Evolutionary conservation across 306 rosid genomes (phyloP).

Genomic region (Dalbergia cochinchinensis): DNA sequence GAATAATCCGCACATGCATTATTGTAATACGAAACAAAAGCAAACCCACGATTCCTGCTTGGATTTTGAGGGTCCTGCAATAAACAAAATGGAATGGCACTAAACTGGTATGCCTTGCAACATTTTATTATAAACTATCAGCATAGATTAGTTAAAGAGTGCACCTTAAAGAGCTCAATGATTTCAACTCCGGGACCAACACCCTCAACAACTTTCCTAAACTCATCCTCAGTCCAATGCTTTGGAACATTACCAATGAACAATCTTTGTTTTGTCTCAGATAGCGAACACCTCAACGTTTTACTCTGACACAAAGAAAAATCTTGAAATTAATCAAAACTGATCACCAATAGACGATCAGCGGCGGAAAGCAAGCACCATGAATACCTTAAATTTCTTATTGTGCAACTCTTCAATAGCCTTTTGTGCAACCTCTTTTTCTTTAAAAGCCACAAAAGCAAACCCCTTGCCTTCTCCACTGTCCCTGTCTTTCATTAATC

Average conservation of each 20-base stretch:
- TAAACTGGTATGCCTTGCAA: slow-evolving; percentile 21
- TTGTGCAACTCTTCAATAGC: slow-evolving; percentile 85
- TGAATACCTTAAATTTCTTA: slow-evolving; percentile 86
- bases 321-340: slow-evolving; percentile 22
- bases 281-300: slow-evolving; percentile 92
- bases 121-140: slow-evolving; percentile 17
- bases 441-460: slow-evolving; percentile 89
- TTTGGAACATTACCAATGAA: slow-evolving; percentile 96
- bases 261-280: slow-evolving; percentile 93
- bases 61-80: slow-evolving; percentile 91
- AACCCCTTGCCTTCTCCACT: slow-evolving; percentile 93
- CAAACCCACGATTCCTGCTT: slow-evolving; percentile 94
- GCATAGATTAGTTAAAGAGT: slow-evolving; percentile 41
- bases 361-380: slow-evolving; percentile 27
- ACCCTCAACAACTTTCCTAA: slow-evolving; percentile 74
- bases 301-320: slow-evolving; percentile 71
- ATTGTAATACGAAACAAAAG: slow-evolving; percentile 92
- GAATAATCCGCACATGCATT: slow-evolving; percentile 99
- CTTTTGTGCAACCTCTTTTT: slow-evolving; percentile 85
- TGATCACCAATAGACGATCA: slow-evolving; percentile 24
- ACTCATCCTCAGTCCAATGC: slow-evolving; percentile 87
- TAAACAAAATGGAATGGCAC: slow-evolving; percentile 22
- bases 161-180: slow-evolving; percentile 95
- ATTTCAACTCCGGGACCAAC: slow-evolving; percentile 97
- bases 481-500: slow-evolving; percentile 89